Percentiles rank a stretch among this genome's conserved stretches.
phyloP scores from a whole-genome alignment of 2,329 filamentous ascomycete genomes.

The Alternaria sp. region DNA sequence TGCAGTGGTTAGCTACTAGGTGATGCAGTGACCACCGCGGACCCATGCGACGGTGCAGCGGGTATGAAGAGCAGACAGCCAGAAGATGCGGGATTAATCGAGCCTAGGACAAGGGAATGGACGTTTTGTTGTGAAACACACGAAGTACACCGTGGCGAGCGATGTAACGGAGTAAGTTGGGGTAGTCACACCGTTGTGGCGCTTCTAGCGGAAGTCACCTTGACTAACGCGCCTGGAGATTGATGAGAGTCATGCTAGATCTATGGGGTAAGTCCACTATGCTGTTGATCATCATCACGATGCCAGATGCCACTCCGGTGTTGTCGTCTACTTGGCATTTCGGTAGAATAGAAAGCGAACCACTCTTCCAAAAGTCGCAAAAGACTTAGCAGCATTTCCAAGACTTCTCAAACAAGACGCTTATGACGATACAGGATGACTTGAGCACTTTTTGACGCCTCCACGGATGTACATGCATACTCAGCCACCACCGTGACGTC shows the following conservation, averaged over 20 bases:
- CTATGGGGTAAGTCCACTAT: neutral
- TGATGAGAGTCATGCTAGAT: neutral
- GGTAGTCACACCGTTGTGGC: neutral
- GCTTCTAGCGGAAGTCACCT: neutral
- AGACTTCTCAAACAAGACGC: neutral
- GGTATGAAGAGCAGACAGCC: neutral
- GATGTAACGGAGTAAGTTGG: conserved; percentile 1
- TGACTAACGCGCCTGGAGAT: neutral
- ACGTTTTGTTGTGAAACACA: neutral
- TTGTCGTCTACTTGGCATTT: neutral
- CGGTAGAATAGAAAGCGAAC: conserved; percentile 2
- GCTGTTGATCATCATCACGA: neutral
- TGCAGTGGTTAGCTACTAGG: neutral
- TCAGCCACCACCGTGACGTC: neutral
- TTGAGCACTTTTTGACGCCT: neutral
- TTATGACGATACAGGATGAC: neutral
- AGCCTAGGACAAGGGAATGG: neutral
- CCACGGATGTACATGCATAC: neutral
- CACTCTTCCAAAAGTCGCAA: neutral
- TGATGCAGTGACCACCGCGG: neutral
- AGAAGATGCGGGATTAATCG: neutral
- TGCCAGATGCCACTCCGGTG: neutral
- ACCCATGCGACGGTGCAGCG: neutral
- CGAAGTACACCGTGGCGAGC: neutral
- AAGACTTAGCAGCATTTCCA: neutral